Percentiles rank a stretch among this genome's conserved stretches.
Evolutionary conservation across 345 rosid genomes (phyloP).

Genomic region (Turnera subulata): DNA sequence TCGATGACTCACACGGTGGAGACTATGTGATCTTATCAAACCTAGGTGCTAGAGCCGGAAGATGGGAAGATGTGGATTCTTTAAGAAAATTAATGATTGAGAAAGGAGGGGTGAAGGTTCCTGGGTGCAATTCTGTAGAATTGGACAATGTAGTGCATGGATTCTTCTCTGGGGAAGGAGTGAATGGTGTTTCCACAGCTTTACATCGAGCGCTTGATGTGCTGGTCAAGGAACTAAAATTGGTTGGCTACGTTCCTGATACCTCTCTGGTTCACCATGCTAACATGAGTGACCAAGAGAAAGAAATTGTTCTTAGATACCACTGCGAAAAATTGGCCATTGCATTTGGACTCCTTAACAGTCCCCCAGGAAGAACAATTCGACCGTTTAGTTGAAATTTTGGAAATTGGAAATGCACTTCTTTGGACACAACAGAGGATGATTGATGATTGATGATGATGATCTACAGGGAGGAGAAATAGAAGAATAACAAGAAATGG

Average conservation of each 20-base stretch:
- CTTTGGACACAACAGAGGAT: too few relatives aligned
- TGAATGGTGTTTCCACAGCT: constrained; percentile 9
- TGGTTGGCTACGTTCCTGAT: constrained; percentile 24
- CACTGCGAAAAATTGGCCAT: constrained; percentile 25
- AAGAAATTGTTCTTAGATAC: constrained; percentile 22
- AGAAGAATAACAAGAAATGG: too few relatives aligned
- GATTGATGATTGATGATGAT: too few relatives aligned
- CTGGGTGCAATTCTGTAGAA: constrained; percentile 23
- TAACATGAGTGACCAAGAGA: constrained; percentile 16
- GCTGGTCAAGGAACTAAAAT: constrained; percentile 20
- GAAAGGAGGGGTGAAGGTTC: constrained; percentile 33
- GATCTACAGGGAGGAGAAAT: too few relatives aligned
- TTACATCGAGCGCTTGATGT: constrained; percentile 17
- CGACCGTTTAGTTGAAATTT: too few relatives aligned
- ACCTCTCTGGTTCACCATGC: constrained; percentile 21
- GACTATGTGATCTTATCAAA: constrained; percentile 44
- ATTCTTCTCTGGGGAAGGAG: constrained; percentile 29
- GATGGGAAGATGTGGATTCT: constrained; percentile 65
- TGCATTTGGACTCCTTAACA: constrained; percentile 21
- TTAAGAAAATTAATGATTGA: constrained; percentile 56
- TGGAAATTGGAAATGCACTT: too few relatives aligned
- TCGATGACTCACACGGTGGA: constrained; percentile 33
- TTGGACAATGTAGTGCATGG: constrained; percentile 20
- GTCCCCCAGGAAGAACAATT: constrained; percentile 18
- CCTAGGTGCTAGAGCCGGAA: constrained; percentile 59